A percentile compares a stretch with the other conserved stretches of the same genome.
Conservation (phyloP, 257 asterid species). For the Solanum piurae region DNA sequence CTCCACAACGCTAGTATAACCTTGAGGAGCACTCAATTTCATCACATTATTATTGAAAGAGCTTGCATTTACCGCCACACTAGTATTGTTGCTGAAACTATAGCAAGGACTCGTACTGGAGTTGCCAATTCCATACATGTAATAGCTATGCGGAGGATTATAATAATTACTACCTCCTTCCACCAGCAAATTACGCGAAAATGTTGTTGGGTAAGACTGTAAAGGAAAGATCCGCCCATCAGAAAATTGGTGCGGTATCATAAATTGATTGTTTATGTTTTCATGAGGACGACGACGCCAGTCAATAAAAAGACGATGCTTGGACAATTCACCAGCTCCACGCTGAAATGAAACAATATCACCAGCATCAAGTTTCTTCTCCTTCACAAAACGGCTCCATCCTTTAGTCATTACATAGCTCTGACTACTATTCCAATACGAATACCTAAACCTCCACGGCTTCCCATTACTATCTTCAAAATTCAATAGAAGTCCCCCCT, state of each 20-base stretch:
- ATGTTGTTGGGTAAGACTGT: not conserved
- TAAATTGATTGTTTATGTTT: not conserved
- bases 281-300: conserved; percentile 86
- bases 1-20: not conserved
- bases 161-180: conserved; percentile 14
- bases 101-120: not conserved
- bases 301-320: conserved; percentile 64
- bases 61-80: conserved; percentile 32
- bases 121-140: not conserved
- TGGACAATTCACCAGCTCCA: conserved; percentile 42
- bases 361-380: conserved; percentile 81
- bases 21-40: not conserved
- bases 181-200: conserved; percentile 22
- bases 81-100: not conserved
- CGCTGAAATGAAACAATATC: conserved; percentile 79
- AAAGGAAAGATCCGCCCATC: not conserved
- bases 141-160: not conserved
- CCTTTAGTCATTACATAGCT: conserved; percentile 97
- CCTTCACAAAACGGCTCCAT: conserved; percentile 86
- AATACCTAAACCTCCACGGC: conserved; percentile 85
- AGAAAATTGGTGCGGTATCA: not conserved
- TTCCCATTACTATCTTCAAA: conserved; percentile 87
- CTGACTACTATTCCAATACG: conserved; percentile 97
- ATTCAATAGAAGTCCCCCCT: conserved; percentile 60
- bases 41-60: conserved; percentile 16